These are phyloP conservation scores for Anacardium occidentale DNA, from an alignment of 345 rosid species.

Conservation along the genomic window DNA sequence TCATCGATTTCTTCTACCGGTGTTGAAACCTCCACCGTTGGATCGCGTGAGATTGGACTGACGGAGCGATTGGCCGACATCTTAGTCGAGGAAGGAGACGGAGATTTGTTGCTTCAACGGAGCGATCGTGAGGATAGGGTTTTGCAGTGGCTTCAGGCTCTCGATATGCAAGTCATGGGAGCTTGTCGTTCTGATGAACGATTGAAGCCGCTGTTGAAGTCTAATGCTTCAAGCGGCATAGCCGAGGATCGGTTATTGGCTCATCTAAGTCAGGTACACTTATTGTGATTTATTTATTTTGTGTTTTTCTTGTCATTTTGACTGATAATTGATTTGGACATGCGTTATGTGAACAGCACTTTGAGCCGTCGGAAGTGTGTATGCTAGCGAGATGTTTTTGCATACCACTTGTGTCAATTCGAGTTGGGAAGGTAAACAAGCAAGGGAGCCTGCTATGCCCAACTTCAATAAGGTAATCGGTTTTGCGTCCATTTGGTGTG, in stretches of 20 bases:
- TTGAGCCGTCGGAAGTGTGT: conserved; percentile 92
- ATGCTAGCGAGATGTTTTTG: conserved; percentile 92
- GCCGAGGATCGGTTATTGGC: conserved; percentile 80
- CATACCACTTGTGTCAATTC: conserved; percentile 83
- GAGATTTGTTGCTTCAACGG: conserved; percentile 62
- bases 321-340: neutral
- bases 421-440: conserved; percentile 83
- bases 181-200: conserved; percentile 98
- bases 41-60: conserved; percentile 48
- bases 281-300: neutral
- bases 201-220: conserved; percentile 84
- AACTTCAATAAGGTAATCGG: conserved; percentile 58
- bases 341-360: conserved; percentile 46
- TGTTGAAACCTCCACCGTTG: conserved; percentile 32
- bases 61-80: conserved; percentile 62
- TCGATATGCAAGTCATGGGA: conserved; percentile 88
- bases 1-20: conserved; percentile 33
- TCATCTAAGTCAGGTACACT: conserved; percentile 76
- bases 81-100: conserved; percentile 48
- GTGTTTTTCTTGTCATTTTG: neutral
- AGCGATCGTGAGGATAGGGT: conserved; percentile 72
- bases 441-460: conserved; percentile 70
- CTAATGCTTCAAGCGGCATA: conserved; percentile 54
- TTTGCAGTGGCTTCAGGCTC: conserved; percentile 83
- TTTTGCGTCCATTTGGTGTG: neutral